phyloP scores from a whole-genome alignment of 2,329 filamentous ascomycete species.

The Penicillium sp. region DNA sequence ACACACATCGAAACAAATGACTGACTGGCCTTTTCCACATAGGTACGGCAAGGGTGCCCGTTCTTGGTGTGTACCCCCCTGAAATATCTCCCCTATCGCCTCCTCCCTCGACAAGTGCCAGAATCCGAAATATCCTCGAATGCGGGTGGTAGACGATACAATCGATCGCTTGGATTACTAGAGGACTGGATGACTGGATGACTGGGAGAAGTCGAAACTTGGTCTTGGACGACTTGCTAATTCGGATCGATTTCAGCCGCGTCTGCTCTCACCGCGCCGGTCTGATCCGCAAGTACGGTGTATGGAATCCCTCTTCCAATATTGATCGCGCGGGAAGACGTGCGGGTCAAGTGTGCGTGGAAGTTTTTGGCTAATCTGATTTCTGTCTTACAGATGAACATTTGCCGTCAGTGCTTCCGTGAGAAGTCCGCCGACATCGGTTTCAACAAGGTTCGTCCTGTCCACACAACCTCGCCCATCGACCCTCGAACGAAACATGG shows the following conservation, averaged over 20 bases:
- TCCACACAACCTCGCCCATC: conserved; percentile 4
- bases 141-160: conserved; percentile 10
- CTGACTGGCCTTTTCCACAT: conserved; percentile 14
- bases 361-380: conserved; percentile 26
- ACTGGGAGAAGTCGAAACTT: conserved; percentile 5
- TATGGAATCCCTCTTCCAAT: conserved; percentile 30
- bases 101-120: conserved; percentile 7
- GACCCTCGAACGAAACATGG: background rate
- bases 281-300: conserved; percentile 99
- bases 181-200: no score
- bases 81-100: conserved; percentile 10
- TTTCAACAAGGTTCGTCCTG: conserved; percentile 66
- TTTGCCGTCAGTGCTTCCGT: conserved; percentile 72
- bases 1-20: conserved; percentile 22
- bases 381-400: conserved; percentile 45
- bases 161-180: background rate
- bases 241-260: conserved; percentile 57
- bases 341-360: conserved; percentile 8
- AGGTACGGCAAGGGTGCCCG: conserved; percentile 86
- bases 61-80: conserved; percentile 72
- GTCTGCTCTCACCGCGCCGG: conserved; percentile 94
- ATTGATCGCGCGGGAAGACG: background rate
- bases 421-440: conserved; percentile 71
- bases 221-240: conserved; percentile 23
- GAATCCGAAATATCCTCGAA: conserved; percentile 14